phyloP scores from a whole-genome alignment of 768 basidiomycete genomes.

The Cyclocybe cylindracea region DNA sequence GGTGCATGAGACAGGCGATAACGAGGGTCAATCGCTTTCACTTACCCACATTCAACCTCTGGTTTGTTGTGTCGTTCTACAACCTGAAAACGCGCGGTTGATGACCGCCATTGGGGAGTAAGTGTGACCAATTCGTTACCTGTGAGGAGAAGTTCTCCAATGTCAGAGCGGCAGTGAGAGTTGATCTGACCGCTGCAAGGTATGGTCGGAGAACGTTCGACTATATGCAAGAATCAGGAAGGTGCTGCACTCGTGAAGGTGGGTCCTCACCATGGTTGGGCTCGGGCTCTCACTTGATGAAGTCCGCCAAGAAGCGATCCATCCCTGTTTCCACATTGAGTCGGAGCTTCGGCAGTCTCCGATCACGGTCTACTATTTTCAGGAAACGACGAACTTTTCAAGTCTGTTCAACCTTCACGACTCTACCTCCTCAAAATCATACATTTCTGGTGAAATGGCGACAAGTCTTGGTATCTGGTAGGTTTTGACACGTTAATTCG shows the following conservation, averaged over 20 bases:
- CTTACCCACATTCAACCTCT: slow-evolving; percentile 87
- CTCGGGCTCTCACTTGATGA: background rate
- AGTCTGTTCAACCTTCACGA: slow-evolving; percentile 15
- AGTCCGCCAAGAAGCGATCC: background rate
- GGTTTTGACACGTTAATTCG: slow-evolving; percentile 30
- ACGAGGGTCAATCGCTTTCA: background rate
- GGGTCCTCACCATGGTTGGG: slow-evolving; percentile 49
- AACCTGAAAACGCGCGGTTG: slow-evolving; percentile 52
- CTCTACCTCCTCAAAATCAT: slow-evolving; percentile 13
- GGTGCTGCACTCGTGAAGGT: background rate
- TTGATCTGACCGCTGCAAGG: slow-evolving; percentile 92
- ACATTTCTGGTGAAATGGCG: slow-evolving; percentile 38
- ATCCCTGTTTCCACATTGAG: slow-evolving; percentile 11
- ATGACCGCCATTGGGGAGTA: slow-evolving; percentile 9
- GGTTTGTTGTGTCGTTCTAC: slow-evolving; percentile 98
- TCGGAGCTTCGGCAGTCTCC: slow-evolving; percentile 49
- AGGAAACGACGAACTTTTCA: slow-evolving; percentile 18
- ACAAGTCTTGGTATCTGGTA: slow-evolving; percentile 71
- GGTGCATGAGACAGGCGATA: background rate
- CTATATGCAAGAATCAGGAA: slow-evolving; percentile 39
- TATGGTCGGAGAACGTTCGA: slow-evolving; percentile 96
- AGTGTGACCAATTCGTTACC: slow-evolving; percentile 42
- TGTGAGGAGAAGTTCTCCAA: slow-evolving; percentile 98
- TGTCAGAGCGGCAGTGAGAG: slow-evolving; percentile 95
- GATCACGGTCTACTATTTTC: slow-evolving; percentile 13